Evolutionary conservation across 2,329 filamentous ascomycete species (phyloP).

Genomic region (Aspergillus aculeatinus): DNA sequence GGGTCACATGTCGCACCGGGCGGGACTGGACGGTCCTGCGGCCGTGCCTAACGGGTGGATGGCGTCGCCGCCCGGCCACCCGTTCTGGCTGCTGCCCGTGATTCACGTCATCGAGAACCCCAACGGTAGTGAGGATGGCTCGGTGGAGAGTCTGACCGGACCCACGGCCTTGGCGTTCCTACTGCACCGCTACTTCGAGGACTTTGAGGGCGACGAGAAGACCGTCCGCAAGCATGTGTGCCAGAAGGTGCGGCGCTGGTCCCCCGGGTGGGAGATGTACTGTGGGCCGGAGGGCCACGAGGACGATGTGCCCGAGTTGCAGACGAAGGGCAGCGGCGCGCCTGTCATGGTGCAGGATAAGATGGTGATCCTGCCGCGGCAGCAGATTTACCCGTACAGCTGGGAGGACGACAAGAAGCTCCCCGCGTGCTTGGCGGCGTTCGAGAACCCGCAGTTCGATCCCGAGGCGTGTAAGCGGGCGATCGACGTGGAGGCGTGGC

Average conservation of each 20-base stretch:
- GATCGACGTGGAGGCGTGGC: constrained; percentile 23
- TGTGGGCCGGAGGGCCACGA: constrained; percentile 8
- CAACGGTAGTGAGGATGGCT: constrained; percentile 19
- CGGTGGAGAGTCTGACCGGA: constrained; percentile 20
- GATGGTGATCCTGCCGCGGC: constrained; percentile 17
- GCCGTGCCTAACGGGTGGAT: constrained; percentile 25
- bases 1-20: constrained; percentile 20
- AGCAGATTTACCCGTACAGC: constrained; percentile 23
- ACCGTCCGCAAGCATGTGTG: constrained; percentile 14
- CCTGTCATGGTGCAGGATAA: not conserved
- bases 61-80: constrained; percentile 23
- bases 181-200: constrained; percentile 17
- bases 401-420: constrained; percentile 19
- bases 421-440: constrained; percentile 17
- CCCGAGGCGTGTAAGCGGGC: constrained; percentile 19
- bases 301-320: not conserved
- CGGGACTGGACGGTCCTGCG: constrained; percentile 15
- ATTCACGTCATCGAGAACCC: constrained; percentile 20
- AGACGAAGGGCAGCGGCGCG: not conserved
- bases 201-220: not conserved
- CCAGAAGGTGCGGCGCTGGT: constrained; percentile 7
- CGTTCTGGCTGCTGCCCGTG: constrained; percentile 22
- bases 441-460: constrained; percentile 18
- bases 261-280: constrained; percentile 16
- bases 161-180: constrained; percentile 16